Percentiles rank a stretch among this genome's conserved stretches.
These are phyloP conservation scores for Ophiosphaerella korrae DNA, from an alignment of 2,329 filamentous ascomycete genomes.

Conservation along the genomic window DNA sequence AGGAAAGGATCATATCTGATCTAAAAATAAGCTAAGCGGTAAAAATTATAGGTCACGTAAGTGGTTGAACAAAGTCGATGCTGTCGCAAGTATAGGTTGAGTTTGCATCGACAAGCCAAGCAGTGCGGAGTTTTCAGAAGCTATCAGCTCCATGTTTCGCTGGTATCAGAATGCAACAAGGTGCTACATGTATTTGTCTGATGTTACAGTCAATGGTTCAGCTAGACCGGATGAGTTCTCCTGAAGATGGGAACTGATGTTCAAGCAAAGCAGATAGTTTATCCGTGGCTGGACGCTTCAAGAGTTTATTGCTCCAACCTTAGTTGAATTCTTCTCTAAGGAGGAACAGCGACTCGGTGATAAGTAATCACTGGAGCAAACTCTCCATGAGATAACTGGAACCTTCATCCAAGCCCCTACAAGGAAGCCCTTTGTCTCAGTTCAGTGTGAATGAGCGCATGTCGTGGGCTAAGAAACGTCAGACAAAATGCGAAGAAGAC, in stretches of 20 bases:
- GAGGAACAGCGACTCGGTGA: constrained; percentile 1
- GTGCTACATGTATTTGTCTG: no score
- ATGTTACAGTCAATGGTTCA: no score
- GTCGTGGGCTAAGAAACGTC: neutral
- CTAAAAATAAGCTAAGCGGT: no score
- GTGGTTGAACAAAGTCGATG: no score
- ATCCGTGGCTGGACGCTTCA: constrained; percentile 2
- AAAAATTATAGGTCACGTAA: no score
- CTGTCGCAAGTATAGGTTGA: no score
- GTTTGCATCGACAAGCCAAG: no score
- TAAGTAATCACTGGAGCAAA: neutral
- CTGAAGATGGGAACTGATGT: neutral
- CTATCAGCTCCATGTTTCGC: no score
- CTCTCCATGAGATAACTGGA: neutral
- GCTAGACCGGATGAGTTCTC: no score
- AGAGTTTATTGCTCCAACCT: constrained; percentile 2
- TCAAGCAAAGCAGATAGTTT: constrained; percentile 2
- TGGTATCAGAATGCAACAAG: no score
- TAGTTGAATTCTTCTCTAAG: constrained; percentile 1
- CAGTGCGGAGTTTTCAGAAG: no score
- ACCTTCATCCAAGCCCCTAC: neutral
- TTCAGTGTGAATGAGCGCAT: neutral
- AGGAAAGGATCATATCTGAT: no score
- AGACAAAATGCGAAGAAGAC: neutral
- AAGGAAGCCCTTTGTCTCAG: neutral